A percentile compares a stretch with the other conserved stretches of the same genome.
These are phyloP conservation scores for Mytilinidion resinicola DNA, from an alignment of 495 filamentous ascomycete species.

Conservation along the genomic window DNA sequence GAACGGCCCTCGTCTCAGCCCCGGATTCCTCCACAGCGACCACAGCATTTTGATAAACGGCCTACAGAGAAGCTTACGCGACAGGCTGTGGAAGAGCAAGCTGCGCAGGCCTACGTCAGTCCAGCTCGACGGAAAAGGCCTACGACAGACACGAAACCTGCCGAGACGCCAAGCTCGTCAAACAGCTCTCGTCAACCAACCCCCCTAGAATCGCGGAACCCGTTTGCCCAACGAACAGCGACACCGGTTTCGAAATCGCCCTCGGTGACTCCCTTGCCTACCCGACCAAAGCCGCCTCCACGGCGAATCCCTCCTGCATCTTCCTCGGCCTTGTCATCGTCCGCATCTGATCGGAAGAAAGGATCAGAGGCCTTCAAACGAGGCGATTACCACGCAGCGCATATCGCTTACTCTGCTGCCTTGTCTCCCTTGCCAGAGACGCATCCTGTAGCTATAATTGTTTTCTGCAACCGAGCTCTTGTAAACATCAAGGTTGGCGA, in stretches of 20 bases:
- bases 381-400: conserved; percentile 82
- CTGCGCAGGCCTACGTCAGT: conserved; percentile 79
- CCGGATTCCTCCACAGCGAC: conserved; percentile 35
- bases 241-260: conserved; percentile 17
- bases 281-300: conserved; percentile 44
- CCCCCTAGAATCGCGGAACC: conserved; percentile 21
- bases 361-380: conserved; percentile 87
- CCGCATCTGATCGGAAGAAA: conserved; percentile 65
- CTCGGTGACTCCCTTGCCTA: conserved; percentile 20
- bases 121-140: conserved; percentile 72
- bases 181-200: conserved; percentile 19
- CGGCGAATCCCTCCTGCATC: conserved; percentile 65
- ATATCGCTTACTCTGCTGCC: conserved; percentile 72
- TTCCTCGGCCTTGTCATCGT: conserved; percentile 59
- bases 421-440: conserved; percentile 64
- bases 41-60: conserved; percentile 41
- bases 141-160: conserved; percentile 26
- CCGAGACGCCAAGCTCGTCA: conserved; percentile 2
- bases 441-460: conserved; percentile 79
- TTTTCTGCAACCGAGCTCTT: conserved; percentile 87
- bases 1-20: conserved; percentile 44
- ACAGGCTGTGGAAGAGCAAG: conserved; percentile 72
- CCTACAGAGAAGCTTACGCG: conserved; percentile 49
- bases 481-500: conserved; percentile 85
- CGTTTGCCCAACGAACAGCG: conserved; percentile 17